Base-by-base conservation (phyloP, 176 grass and related monocot species). In the Aegilops umbellulata region DNA sequence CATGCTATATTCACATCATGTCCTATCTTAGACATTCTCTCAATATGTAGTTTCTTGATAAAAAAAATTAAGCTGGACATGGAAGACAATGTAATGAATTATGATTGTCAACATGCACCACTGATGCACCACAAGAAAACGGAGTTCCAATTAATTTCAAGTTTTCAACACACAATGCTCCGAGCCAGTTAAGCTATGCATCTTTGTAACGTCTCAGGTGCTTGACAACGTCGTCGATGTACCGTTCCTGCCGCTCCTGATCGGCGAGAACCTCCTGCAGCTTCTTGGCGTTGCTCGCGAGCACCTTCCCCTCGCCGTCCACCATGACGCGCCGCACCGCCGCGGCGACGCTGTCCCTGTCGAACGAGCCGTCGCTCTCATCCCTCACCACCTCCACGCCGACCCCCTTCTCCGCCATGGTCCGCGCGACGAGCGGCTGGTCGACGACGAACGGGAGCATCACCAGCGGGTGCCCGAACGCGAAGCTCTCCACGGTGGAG, bases 381-480 rank as follows among this genome's bases (percentile, higher is more conserved):
- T 89, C 71, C 82, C 88, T 74, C 6, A n/a, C 31, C 13, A 92
- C 79, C 83, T 86, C 83, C 30, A 81, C 83, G 3, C 93, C 88
- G 25, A 92, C 7, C 23, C 74, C 80, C 29, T 61, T 85, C 82
- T 44, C 62, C 67, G 60, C 64, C 74, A 88, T 74, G 0, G 78
- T 38, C 5, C 79, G 85, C 10, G 89, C 72, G 20, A 53, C 14
- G 15, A 96, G 13, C 2, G 87, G 85, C n/a, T 90, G 79, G 67
- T 90, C 85, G 0, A 55, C 1, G 1, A 88, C 8, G 34, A 90
- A 85, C 0, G 94, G 94, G 3, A 96, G 73, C 85, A 88, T 84
- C 3, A 93, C 72, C 41, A 42, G 41, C 41, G 41, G 41, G 10
- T 11, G 41, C 41, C 41, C 41, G 2, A 42, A 42, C 2, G 41